phyloP scores from a whole-genome alignment of 495 filamentous ascomycete genomes.

The Tuber microsphaerosporum region DNA sequence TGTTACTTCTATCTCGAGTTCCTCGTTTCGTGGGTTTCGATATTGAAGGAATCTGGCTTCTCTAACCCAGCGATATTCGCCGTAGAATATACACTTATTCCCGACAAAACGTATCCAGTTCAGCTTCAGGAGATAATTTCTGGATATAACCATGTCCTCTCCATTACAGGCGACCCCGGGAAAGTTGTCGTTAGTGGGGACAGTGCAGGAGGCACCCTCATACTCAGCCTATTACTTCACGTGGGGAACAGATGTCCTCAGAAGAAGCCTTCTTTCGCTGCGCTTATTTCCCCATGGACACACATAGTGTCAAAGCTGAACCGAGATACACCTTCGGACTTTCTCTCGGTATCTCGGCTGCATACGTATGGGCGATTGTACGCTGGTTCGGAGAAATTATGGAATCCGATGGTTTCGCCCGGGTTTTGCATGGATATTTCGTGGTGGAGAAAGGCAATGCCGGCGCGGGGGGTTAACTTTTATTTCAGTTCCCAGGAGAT shows the following conservation, averaged over 20 bases:
- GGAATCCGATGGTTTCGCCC: slow-evolving; percentile 59
- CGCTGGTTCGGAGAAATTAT: slow-evolving; percentile 47
- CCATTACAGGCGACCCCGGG: slow-evolving; percentile 49
- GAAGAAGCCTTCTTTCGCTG: slow-evolving; percentile 49
- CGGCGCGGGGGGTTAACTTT: slow-evolving; percentile 55
- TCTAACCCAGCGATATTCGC: slow-evolving; percentile 69
- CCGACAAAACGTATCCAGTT: slow-evolving; percentile 59
- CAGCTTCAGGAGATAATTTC: slow-evolving; percentile 59
- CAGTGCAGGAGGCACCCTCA: slow-evolving; percentile 64
- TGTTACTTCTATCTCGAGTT: slow-evolving; percentile 77
- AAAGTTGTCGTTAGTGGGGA: slow-evolving; percentile 63
- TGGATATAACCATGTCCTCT: slow-evolving; percentile 61
- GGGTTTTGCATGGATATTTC: slow-evolving; percentile 57
- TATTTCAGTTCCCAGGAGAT: slow-evolving; percentile 66
- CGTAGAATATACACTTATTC: slow-evolving; percentile 72
- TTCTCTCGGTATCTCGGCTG: slow-evolving; percentile 46
- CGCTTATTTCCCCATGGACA: slow-evolving; percentile 57
- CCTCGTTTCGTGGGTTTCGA: slow-evolving; percentile 56
- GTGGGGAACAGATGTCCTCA: slow-evolving; percentile 45
- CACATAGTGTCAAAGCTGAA: slow-evolving; percentile 53
- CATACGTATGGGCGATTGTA: slow-evolving; percentile 61
- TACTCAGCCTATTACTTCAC: slow-evolving; percentile 59
- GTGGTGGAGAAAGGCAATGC: slow-evolving; percentile 58
- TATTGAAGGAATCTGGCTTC: slow-evolving; percentile 55
- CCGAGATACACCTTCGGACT: slow-evolving; percentile 50